phyloP scores from a whole-genome alignment of 192 early-diverging fungal genomes.

The Coemansia sp. region DNA sequence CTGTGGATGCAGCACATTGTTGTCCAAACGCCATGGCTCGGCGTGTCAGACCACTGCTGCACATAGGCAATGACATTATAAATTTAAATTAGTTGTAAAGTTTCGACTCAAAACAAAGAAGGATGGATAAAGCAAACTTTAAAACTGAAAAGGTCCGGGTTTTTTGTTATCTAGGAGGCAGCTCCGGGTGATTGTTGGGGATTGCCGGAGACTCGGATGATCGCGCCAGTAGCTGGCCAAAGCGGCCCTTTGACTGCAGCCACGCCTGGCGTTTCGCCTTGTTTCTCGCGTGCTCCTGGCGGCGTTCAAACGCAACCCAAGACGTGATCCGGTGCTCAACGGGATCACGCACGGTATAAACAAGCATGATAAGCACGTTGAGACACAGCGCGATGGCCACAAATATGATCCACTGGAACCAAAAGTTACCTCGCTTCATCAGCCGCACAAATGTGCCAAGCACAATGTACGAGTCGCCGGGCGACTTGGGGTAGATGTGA shows the following conservation, averaged over 20 bases:
- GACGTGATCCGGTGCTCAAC: constrained; percentile 34
- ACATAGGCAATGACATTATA: neutral
- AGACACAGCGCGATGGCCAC: constrained; percentile 54
- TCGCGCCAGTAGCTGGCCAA: neutral
- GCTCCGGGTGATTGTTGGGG: neutral
- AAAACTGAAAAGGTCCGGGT: neutral
- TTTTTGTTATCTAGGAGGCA: too few species aligned
- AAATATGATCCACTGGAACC: constrained; percentile 59
- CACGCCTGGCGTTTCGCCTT: constrained; percentile 6
- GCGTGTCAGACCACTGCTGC: neutral
- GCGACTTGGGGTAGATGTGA: constrained; percentile 55
- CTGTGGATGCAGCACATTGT: too few species aligned
- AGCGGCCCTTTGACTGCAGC: constrained; percentile 6
- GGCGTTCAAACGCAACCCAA: constrained; percentile 35
- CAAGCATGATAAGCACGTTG: constrained; percentile 44
- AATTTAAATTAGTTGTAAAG: neutral
- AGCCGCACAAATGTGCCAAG: constrained; percentile 53
- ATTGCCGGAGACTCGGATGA: neutral
- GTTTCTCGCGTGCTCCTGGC: constrained; percentile 14
- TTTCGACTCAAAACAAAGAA: constrained; percentile 6
- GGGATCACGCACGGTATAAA: constrained; percentile 26
- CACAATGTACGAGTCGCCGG: constrained; percentile 56
- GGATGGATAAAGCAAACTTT: neutral
- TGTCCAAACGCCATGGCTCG: too few species aligned
- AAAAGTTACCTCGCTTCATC: constrained; percentile 52